These are phyloP conservation scores for Anacardium occidentale DNA, from an alignment of 345 rosid species.

Conservation along the genomic window DNA sequence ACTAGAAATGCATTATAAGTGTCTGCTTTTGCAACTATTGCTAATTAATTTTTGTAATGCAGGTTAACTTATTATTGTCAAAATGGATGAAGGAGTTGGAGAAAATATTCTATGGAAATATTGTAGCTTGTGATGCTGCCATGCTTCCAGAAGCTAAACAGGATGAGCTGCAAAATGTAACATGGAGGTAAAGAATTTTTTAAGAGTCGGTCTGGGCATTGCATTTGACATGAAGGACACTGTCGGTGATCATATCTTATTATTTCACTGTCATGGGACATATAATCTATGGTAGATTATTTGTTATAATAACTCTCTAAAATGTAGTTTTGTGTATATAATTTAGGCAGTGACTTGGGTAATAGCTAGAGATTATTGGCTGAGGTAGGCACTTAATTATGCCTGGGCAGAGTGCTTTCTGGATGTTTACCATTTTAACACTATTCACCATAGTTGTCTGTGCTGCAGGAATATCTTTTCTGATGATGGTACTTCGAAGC, in stretches of 20 bases:
- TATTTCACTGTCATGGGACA: background rate
- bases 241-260: background rate
- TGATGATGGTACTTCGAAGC: constrained; percentile 73
- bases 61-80: constrained; percentile 81
- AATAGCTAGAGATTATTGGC: background rate
- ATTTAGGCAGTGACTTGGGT: background rate
- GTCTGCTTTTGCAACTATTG: background rate
- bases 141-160: constrained; percentile 84
- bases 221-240: background rate
- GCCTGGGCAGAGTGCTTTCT: background rate
- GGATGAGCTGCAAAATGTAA: constrained; percentile 57
- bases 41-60: constrained; percentile 24
- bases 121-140: constrained; percentile 83
- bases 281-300: background rate
- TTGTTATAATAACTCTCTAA: background rate
- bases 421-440: background rate
- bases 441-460: constrained; percentile 1
- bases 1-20: background rate
- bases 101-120: constrained; percentile 90
- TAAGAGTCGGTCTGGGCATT: background rate
- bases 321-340: background rate
- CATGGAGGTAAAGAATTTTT: constrained; percentile 68
- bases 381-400: background rate
- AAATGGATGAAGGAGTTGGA: constrained; percentile 99
- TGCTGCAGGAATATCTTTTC: constrained; percentile 82